Conservation (phyloP, 176 grass and related monocot genomes). For the Raddia distichophylla region DNA sequence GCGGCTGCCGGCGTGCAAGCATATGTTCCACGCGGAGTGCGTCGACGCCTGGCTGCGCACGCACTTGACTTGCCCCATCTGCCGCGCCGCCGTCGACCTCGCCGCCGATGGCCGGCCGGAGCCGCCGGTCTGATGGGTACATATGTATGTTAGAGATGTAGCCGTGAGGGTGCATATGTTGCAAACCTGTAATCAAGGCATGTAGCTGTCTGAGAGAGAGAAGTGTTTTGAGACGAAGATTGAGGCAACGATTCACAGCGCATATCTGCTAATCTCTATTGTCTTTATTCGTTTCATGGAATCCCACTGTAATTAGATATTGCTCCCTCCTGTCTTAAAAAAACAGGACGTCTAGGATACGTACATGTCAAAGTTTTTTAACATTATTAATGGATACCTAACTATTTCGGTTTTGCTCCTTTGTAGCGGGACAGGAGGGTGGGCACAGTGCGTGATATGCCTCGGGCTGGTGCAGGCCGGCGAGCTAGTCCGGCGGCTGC, state of each 20-base stretch:
- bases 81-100: slow-evolving; percentile 40
- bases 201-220: no score
- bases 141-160: neutral
- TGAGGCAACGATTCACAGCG: neutral
- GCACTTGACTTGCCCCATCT: slow-evolving; percentile 49
- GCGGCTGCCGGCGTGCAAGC: slow-evolving; percentile 38
- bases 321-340: no score
- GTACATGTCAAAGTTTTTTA: no score
- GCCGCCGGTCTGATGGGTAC: slow-evolving; percentile 23
- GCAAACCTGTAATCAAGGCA: neutral
- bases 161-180: neutral
- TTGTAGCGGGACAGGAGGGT: slow-evolving; percentile 31
- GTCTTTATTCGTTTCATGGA: no score
- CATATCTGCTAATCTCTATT: neutral
- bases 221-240: neutral
- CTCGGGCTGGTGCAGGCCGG: slow-evolving; percentile 49
- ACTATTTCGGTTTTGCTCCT: no score
- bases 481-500: slow-evolving; percentile 50
- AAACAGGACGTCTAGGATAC: no score
- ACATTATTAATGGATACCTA: no score
- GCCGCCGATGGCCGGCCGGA: neutral
- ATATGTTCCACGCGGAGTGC: slow-evolving; percentile 47
- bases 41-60: slow-evolving; percentile 41
- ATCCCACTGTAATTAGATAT: no score
- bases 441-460: slow-evolving; percentile 59